Evolutionary conservation across 176 grass and related monocot genomes (phyloP).

Genomic region (Triticum urartu): DNA sequence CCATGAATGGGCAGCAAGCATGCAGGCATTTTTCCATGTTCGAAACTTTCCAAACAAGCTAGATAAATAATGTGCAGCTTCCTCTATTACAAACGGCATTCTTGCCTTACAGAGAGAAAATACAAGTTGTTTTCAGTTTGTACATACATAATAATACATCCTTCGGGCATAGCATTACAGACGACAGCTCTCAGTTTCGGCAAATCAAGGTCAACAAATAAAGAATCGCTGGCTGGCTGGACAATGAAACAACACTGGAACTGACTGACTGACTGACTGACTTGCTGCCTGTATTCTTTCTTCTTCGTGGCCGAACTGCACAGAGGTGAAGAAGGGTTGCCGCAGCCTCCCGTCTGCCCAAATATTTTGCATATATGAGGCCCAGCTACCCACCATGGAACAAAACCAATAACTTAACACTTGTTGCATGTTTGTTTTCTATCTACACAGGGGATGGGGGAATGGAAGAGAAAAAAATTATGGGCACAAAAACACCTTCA

Average conservation of each 20-base stretch:
- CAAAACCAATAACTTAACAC: slow-evolving; percentile 32
- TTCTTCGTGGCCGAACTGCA: slow-evolving; percentile 48
- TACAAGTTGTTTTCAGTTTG: background rate
- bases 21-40: background rate
- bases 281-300: background rate
- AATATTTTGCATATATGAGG: slow-evolving; percentile 49
- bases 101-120: background rate
- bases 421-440: slow-evolving; percentile 26
- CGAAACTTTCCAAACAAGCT: background rate
- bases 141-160: background rate
- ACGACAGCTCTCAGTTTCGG: slow-evolving; percentile 22
- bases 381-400: slow-evolving; percentile 42
- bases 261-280: background rate
- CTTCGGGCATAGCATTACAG: background rate
- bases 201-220: slow-evolving; percentile 42
- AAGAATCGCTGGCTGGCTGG: slow-evolving; percentile 32
- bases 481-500: slow-evolving; percentile 48
- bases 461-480: slow-evolving; percentile 25
- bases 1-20: background rate
- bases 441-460: slow-evolving; percentile 30
- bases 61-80: slow-evolving; percentile 33
- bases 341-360: slow-evolving; percentile 42
- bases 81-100: slow-evolving; percentile 28
- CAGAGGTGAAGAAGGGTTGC: slow-evolving; percentile 30
- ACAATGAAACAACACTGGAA: background rate